Evolutionary conservation across 1,284 basidiomycete species (phyloP).

Genomic region (Tilletia walkeri): DNA sequence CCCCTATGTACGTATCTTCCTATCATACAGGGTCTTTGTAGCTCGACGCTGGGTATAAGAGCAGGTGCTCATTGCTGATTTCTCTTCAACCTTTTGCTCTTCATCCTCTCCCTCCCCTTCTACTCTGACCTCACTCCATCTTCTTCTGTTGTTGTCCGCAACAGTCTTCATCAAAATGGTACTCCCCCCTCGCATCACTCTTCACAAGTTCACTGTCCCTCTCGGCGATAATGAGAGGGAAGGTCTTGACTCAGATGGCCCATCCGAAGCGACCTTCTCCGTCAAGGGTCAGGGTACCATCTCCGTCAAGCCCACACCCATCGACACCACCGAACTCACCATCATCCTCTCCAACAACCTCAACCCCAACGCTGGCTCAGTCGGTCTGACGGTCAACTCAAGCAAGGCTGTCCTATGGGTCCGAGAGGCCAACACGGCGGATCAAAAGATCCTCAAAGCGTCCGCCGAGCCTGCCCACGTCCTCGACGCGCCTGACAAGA

Average conservation of each 20-base stretch:
- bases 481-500: neutral
- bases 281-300: constrained; percentile 10
- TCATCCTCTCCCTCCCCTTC: too few relatives aligned
- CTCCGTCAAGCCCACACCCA: neutral
- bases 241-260: neutral
- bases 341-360: neutral
- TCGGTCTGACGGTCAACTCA: neutral
- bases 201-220: too few relatives aligned
- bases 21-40: too few relatives aligned
- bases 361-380: neutral
- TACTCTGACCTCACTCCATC: too few relatives aligned
- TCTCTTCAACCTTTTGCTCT: too few relatives aligned
- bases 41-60: too few relatives aligned
- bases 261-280: neutral
- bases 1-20: too few relatives aligned
- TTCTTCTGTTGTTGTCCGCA: too few relatives aligned
- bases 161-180: too few relatives aligned
- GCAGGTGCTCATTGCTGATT: too few relatives aligned
- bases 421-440: neutral
- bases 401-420: neutral
- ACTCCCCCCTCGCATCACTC: too few relatives aligned
- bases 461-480: neutral
- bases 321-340: neutral
- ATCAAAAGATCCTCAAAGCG: neutral
- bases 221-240: too few relatives aligned